These are phyloP conservation scores for Xerocomus minutiporus DNA, from an alignment of 1,284 basidiomycete species.

Conservation along the genomic window DNA sequence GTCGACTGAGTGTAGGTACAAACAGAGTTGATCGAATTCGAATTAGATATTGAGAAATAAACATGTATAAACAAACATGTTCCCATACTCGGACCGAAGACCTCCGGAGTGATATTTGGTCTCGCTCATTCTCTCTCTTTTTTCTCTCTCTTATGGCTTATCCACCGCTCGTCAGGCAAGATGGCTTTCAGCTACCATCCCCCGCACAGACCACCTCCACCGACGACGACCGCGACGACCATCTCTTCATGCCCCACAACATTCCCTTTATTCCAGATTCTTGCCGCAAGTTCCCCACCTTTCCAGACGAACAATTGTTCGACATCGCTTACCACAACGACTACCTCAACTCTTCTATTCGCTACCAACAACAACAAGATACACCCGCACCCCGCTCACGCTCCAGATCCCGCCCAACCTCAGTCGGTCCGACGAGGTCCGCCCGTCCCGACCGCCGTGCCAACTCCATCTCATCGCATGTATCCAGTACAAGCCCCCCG, in stretches of 20 bases:
- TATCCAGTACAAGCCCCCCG: constrained; percentile 45
- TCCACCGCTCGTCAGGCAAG: constrained; percentile 41
- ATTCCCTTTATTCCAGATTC: constrained; percentile 43
- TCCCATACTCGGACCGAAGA: constrained; percentile 35
- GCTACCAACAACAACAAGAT: constrained; percentile 49
- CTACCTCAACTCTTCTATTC: constrained; percentile 46
- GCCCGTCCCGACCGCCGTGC: constrained; percentile 40
- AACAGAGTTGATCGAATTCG: constrained; percentile 11
- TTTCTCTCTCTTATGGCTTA: constrained; percentile 20
- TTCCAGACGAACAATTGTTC: constrained; percentile 58
- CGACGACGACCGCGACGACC: constrained; percentile 26
- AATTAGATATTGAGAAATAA: not conserved
- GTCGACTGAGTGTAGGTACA: too few species aligned
- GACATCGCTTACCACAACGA: constrained; percentile 46
- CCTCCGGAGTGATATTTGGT: constrained; percentile 22
- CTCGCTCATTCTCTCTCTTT: not conserved
- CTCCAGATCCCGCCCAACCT: constrained; percentile 46
- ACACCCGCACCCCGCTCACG: constrained; percentile 38
- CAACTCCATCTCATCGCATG: constrained; percentile 47
- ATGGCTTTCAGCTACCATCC: constrained; percentile 61
- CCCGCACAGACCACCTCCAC: constrained; percentile 38
- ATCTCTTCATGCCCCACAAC: constrained; percentile 36
- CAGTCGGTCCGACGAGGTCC: constrained; percentile 48
- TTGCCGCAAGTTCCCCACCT: constrained; percentile 46
- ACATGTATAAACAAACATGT: constrained; percentile 20